These are phyloP conservation scores for Fonsecaea multimorphosa DNA, from an alignment of 2,329 filamentous ascomycete genomes.

Conservation along the genomic window DNA sequence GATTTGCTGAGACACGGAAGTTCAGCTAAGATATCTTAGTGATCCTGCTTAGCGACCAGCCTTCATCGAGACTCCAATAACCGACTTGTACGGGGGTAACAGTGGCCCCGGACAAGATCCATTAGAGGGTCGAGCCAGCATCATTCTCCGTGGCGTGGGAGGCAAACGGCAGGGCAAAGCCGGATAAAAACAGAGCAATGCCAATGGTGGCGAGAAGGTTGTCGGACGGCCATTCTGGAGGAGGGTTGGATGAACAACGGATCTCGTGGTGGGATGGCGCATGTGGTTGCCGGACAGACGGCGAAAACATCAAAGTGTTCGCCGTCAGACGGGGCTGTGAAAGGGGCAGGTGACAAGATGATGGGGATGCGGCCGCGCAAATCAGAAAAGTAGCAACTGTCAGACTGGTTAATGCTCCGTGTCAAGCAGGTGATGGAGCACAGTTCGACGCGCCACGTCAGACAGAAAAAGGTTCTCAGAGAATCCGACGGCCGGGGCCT, in stretches of 20 bases:
- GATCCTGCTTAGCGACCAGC: conserved; percentile 17
- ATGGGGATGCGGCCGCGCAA: not conserved
- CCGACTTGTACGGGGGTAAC: conserved; percentile 10
- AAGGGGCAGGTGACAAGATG: not conserved
- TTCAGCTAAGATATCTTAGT: conserved; percentile 15
- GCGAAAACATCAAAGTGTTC: not conserved
- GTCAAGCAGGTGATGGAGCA: conserved; percentile 2
- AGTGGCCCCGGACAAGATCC: conserved; percentile 17
- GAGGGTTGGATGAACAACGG: not conserved
- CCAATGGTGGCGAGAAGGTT: conserved; percentile 16
- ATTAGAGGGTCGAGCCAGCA: not conserved
- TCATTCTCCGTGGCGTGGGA: conserved; percentile 21
- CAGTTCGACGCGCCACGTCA: not conserved
- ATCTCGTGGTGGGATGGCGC: conserved; percentile 5
- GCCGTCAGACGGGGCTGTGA: not conserved
- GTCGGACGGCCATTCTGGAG: conserved; percentile 3
- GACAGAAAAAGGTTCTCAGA: not conserved
- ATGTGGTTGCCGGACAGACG: not conserved
- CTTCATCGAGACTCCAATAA: conserved; percentile 4
- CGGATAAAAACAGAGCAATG: not conserved
- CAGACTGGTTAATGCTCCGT: not conserved
- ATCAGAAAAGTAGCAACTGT: not conserved
- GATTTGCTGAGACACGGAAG: conserved; percentile 13
- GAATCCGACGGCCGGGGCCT: not conserved
- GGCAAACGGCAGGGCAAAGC: conserved; percentile 12